Base-by-base conservation (phyloP, 169 alveolate species). In the Eimeria acervulina region DNA sequence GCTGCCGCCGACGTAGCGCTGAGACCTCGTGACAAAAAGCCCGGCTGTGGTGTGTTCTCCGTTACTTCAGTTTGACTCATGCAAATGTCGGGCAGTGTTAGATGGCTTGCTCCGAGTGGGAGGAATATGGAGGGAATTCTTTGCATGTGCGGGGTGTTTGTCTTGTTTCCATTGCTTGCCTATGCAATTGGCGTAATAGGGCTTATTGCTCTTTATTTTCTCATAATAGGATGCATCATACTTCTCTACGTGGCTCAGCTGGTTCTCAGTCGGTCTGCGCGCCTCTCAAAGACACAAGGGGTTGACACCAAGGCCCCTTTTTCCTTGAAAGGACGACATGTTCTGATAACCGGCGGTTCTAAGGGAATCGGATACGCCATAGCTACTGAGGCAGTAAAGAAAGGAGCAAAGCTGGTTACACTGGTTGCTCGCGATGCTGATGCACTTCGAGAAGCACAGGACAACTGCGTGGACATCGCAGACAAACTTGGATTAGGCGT, bases 331-430 rank as follows among this genome's bases (percentile, higher is more conserved):
- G 96, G 96, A 13, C 38, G 94, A 28, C 96, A 95, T 63, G 96
- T 85, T 8, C 74, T 95, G 51, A 84, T 95, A 63, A 95, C 95
- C 13, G 96, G 96, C 12, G 96, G 95, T 4, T 95, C 96, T 6
- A 87, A 87, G 33, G 96, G 96, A 31, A 72, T 95, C 12, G 96
- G 96, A 21, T 52, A 85, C 31, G 89, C 94, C 33, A 61, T 95
- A 23, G 96, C 96, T 17, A 59, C 40, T 55, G 95, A 61, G 76
- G 92, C 84, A 40, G 96, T 95, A 6, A 31, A 68, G 31, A 68
- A 80, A 36, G 51, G 59, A 33, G 95, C 96, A 59, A 38, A 38
- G 17, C 38, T 84, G 44, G n/a, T 95, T 17, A 80, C 96, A 28
- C 72, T 95, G 23, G 92, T 95, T 6, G 96, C 95, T 7, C 95